Evolutionary conservation across 2,329 filamentous ascomycete genomes (phyloP), one percentile per base, ranked within the genome.

Genomic region (Capronia americana): DNA sequence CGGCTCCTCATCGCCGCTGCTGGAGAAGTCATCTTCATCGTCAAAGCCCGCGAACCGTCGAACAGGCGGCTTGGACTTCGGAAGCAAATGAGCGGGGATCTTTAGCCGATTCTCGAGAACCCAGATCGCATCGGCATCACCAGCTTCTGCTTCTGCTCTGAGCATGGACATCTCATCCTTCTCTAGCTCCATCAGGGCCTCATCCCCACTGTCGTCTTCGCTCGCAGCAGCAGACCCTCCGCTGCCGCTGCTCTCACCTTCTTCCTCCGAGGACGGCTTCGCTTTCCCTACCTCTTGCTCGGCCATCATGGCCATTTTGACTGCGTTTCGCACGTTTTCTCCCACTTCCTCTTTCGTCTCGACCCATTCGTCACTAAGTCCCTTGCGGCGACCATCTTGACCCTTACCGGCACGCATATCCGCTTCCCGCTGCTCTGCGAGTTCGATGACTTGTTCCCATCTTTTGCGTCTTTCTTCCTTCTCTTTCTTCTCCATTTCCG

Each of bases 401-500:
- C 69, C 70, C 53, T 73, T 73, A 84, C 92, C 92, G 67, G 89
- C 88, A 77, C 87, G 89, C 59, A 97, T 87, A 75, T 97, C 93
- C 41, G 92, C 90, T 73, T 96, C 90, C 72, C 89, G 90, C 68
- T 88, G 86, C 77, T 98, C 94, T 0, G 95, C 89, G 66, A 90
- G 85, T 57, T 94, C 91, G 12, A 98, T 90, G 63, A 98, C 90
- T 74, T 93, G 87, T 77, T 97, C 89, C 92, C 93, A 97, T 56
- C 93, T 84, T 78, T 91, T 88, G 54, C 91, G 86, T 56, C 93
- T 87, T 79, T 91, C 90, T 76, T 97, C 93, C 75, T 93, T 94
- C 77, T 98, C 93, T 76, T 92, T 92, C 79, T 90, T 89, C 70
- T 97, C 95, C 94, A 99, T 97, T 68, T 97, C 94, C 0, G 96